phyloP scores from a whole-genome alignment of 1,284 basidiomycete genomes.

The Stereum hirsutum region DNA sequence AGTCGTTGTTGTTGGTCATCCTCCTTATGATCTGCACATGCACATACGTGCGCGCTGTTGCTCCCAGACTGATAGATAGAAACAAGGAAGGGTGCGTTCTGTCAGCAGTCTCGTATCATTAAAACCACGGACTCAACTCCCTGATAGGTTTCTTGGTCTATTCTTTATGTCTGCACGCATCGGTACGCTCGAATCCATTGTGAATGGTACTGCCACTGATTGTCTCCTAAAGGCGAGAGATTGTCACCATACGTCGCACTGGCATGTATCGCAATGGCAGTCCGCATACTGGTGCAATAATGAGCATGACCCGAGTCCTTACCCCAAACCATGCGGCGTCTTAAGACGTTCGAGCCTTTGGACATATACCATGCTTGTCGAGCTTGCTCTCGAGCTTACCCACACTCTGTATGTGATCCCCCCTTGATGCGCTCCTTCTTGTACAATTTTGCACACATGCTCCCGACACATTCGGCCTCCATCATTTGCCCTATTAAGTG shows the following conservation, averaged over 20 bases:
- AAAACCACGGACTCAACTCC: background rate
- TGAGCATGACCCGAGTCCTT: too few species aligned
- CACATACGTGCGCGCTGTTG: slow-evolving; percentile 88
- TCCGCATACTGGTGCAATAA: slow-evolving; percentile 24
- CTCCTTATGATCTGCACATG: slow-evolving; percentile 94
- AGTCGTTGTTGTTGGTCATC: slow-evolving; percentile 89
- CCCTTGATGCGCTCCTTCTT: too few species aligned
- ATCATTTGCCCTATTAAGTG: too few species aligned
- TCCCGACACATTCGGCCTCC: too few species aligned
- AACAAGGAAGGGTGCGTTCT: slow-evolving; percentile 86
- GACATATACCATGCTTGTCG: too few species aligned
- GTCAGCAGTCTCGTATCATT: background rate
- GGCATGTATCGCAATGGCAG: slow-evolving; percentile 43
- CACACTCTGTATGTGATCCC: too few species aligned
- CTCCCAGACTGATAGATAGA: slow-evolving; percentile 84
- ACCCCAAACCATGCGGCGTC: too few species aligned
- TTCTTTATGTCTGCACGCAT: slow-evolving; percentile 92
- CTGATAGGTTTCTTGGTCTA: slow-evolving; percentile 72
- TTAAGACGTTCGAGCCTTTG: too few species aligned
- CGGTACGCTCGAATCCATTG: slow-evolving; percentile 40
- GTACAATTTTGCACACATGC: too few species aligned
- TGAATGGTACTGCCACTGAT: background rate
- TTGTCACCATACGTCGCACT: slow-evolving; percentile 62
- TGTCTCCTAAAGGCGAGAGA: slow-evolving; percentile 37
- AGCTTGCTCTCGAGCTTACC: too few species aligned